Evolutionary conservation across 768 basidiomycete species (phyloP), one percentile per base, ranked within the genome.

Genomic region (Serendipita vermifera): DNA sequence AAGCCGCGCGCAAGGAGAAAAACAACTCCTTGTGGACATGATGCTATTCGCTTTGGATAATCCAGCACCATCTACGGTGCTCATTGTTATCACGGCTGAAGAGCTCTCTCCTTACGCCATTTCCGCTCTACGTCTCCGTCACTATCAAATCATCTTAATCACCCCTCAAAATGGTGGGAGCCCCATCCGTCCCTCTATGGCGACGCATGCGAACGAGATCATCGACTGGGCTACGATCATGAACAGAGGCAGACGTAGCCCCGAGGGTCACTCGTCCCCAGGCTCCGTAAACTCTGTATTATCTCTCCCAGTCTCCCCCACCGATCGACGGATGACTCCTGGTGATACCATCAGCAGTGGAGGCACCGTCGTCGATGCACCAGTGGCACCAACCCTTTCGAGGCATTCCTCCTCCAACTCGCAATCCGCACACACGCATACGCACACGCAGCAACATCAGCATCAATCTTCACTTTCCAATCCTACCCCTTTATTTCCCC

Each of bases 31-130:
- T 15, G 29, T 29, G 46, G 46, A 51, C 31, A 20, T 51, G 9
- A n/a, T 51, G 22, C 46, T 51, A 13, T 51, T 51, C 22, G 46
- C 46, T 5, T 51, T 51, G 46, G 46, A 51, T 29, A 20, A 51
- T 26, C 46, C 46, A 9, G 46, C 3, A 20, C 46, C 46, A 15
- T 26, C 24, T 29, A 51, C 46, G 5, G 46, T 51, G 5, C 24
- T 51, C 22, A 29, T 51, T 11, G 22, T 51, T 20, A 51, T 51
- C 5, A 51, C 46, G 46, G 46, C 46, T 15, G 46, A 51, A 7
- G 46, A 51, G 46, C 20, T 51, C 20, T 51, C 46, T 7, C 46
- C 46, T 22, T 29, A 51, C 29, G 46, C 46, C 46, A 20, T 51
- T 29, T 51, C 46, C 46, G 46, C 46, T n/a, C 46, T 51, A 20